Evolutionary conservation across 371 early-diverging fungal genomes (phyloP), one percentile per base, ranked within the genome.

Genomic region (Syncephalastrum contaminatum): DNA sequence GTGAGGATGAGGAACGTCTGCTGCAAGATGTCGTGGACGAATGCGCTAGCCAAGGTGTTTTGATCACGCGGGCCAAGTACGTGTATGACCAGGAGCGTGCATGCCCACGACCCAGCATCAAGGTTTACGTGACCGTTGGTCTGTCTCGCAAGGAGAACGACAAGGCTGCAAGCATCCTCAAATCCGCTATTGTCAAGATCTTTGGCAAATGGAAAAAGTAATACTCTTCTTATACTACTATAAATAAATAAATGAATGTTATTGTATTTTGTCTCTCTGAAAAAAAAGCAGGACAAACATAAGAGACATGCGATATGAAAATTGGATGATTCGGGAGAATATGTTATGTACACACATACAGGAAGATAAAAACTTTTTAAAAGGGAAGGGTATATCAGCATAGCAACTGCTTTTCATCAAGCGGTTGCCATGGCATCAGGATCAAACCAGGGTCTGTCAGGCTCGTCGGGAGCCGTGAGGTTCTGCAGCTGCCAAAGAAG

Each of bases 21-120:
- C 76, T 96, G 22, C 92, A 93, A 61, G 92, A 92, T 45, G 81
- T 96, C 43, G 92, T 93, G 7, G 93, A 95, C 49, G 88, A 92
- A 64, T 72, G 80, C 70, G 79, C 77, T 70, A 4, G 67, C 66
- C 63, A 90, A 85, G 72, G 95, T 10, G 81, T 96, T 10, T 62
- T 98, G 62, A 68, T 96, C 4, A 89, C 91, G 0, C 79, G 93
- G 36, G 92, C 96, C 16, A 92, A 90, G 69, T 95, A 95, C 62
- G 90, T 92, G 1, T 72, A 80, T 36, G 82, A 75, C n/a, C 97
- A 96, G 63, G 99, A 98, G 73, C 73, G 75, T 41, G 48, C 62
- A 46, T 66, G 81, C 51, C 90, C 92, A 4, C 74, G 79, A 57
- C 91, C 97, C 3, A 89, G 89, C 60, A 90, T 98, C 65, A 85